phyloP scores from a whole-genome alignment of 192 early-diverging fungal species.

The Chytriomyces confervae region DNA sequence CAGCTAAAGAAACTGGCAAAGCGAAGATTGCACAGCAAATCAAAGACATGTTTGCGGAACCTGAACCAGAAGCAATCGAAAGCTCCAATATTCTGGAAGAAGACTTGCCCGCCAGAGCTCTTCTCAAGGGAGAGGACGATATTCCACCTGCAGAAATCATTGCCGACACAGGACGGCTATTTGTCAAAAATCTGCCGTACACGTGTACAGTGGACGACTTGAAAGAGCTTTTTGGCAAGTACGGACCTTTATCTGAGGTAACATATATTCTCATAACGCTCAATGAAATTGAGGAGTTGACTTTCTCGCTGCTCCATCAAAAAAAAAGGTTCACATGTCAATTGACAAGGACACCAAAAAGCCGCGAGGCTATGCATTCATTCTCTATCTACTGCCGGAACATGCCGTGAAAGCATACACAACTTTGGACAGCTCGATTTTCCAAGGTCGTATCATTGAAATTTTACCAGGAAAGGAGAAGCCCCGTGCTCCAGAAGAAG shows the following conservation, averaged over 20 bases:
- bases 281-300: no score
- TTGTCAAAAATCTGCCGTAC: constrained; percentile 93
- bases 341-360: constrained; percentile 90
- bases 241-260: constrained; percentile 86
- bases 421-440: constrained; percentile 80
- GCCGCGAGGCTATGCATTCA: constrained; percentile 92
- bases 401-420: constrained; percentile 91
- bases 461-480: constrained; percentile 90
- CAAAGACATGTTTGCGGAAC: constrained; percentile 21
- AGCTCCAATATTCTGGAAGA: background rate
- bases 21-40: constrained; percentile 23
- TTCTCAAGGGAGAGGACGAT: constrained; percentile 20
- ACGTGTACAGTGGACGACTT: constrained; percentile 88
- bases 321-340: constrained; percentile 85
- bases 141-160: constrained; percentile 68
- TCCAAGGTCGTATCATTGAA: constrained; percentile 91
- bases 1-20: background rate
- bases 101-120: constrained; percentile 17
- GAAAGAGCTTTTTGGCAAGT: constrained; percentile 78
- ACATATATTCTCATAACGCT: constrained; percentile 24
- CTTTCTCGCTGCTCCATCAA: background rate
- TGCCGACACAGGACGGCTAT: constrained; percentile 92
- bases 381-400: constrained; percentile 88
- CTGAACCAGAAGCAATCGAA: background rate
- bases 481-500: constrained; percentile 65